Evolutionary conservation across 1,139 yeast species (phyloP), one percentile per base, ranked within the genome.

Genomic region (Saccharomyces hybrid): DNA sequence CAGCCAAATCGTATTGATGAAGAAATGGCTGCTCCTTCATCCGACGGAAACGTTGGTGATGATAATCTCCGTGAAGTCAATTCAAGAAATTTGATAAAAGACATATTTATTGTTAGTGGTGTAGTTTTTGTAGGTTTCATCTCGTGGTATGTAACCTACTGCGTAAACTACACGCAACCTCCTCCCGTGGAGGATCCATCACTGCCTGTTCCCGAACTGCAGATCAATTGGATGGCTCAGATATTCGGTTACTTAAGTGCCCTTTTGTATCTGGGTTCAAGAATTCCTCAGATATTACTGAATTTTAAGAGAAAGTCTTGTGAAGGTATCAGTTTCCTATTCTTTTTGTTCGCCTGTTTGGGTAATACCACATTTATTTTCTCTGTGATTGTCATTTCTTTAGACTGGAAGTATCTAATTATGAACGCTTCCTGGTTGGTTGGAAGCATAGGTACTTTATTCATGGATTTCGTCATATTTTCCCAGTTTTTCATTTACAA

Each of bases 181-280:
- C 63, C 58, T 7, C 67, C 66, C 3, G 50, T 47, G 20, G 54
- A 44, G 23, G 53, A 51, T 14, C 46, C 48, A 14, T 51, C 56
- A 3, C 60, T 63, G 34, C 46, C 50, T 4, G 60, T 63, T 38
- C 70, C 69, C 25, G 75, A 72, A 38, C 67, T 82, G 54, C 79
- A 78, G 44, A 82, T 84, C 67, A 91, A 88, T 67, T 81, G 84
- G 23, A 71, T 86, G 61, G 97, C 96, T 1, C 98, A 91, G 72
- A 72, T 81, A 47, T 88, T 89, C 70, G 98, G 98, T 27, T 91
- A 96, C 88, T 73, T 89, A 54, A 89, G 97, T 73, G 97, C 98
- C 1, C 71, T 77, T 1, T 77, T 91, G 50, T 91, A 91, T 69
- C 73, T 91, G 61, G 96, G 97, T 1, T 89, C 97, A 14, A 77